Conservation (phyloP, 169 alveolate species). For the Cryptosporidium xiaoi region DNA sequence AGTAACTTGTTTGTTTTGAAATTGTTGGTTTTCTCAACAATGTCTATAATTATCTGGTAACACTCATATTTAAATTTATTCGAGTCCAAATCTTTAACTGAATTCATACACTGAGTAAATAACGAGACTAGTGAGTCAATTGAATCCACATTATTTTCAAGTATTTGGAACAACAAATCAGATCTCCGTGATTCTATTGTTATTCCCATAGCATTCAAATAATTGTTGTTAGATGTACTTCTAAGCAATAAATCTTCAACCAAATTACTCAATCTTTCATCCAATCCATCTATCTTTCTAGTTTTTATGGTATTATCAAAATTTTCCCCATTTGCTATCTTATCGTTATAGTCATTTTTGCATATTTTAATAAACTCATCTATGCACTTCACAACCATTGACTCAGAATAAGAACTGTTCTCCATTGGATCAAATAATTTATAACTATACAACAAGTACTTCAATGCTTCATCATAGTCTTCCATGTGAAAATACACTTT, state of each 20-base stretch:
- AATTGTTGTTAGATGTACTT: slow-evolving; percentile 87
- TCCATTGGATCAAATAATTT: slow-evolving; percentile 87
- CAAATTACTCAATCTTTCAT: slow-evolving; percentile 85
- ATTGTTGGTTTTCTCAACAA: slow-evolving; percentile 5
- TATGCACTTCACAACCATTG: slow-evolving; percentile 81
- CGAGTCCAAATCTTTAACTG: slow-evolving; percentile 16
- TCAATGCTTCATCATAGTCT: slow-evolving; percentile 92
- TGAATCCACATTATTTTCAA: slow-evolving; percentile 53
- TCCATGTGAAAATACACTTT: slow-evolving; percentile 95
- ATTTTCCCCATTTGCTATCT: background rate
- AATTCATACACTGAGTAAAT: slow-evolving; percentile 18
- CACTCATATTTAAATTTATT: slow-evolving; percentile 27
- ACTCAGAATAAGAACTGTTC: slow-evolving; percentile 82
- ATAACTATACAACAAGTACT: slow-evolving; percentile 94
- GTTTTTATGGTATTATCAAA: background rate
- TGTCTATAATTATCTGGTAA: slow-evolving; percentile 3
- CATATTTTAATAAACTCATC: slow-evolving; percentile 80
- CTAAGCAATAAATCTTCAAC: slow-evolving; percentile 89
- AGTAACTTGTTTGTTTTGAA: slow-evolving; percentile 4
- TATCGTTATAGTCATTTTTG: slow-evolving; percentile 30
- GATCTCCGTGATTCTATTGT: slow-evolving; percentile 93
- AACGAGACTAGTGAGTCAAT: background rate
- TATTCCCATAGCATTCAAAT: slow-evolving; percentile 93
- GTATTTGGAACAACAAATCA: slow-evolving; percentile 88
- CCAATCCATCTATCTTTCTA: slow-evolving; percentile 67